Evolutionary conservation across 2,329 filamentous ascomycete species (phyloP).

Genomic region (Clonostachys rosea): DNA sequence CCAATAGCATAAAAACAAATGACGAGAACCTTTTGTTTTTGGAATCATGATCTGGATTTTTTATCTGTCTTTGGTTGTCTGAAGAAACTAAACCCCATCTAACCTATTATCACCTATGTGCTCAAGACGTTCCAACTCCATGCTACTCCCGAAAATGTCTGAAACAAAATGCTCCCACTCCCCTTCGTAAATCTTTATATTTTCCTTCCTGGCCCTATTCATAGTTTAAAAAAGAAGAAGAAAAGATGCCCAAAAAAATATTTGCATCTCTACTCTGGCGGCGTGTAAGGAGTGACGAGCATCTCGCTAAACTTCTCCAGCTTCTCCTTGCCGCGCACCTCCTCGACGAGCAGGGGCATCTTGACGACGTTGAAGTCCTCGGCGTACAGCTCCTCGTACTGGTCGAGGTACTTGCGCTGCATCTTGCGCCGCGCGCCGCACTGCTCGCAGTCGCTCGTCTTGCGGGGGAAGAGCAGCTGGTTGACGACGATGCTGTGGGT

Average conservation of each 20-base stretch:
- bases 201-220: no score
- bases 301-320: conserved; percentile 87
- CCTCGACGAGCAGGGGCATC: conserved; percentile 94
- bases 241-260: no score
- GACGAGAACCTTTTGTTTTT: no score
- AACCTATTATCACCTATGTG: neutral
- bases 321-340: conserved; percentile 92
- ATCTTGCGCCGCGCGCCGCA: conserved; percentile 93
- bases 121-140: no score
- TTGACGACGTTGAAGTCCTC: conserved; percentile 95
- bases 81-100: neutral
- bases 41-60: no score
- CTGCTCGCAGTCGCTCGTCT: conserved; percentile 84
- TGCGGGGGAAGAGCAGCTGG: conserved; percentile 89
- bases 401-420: conserved; percentile 99
- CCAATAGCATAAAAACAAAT: no score
- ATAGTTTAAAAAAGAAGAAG: no score
- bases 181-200: no score
- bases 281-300: conserved; percentile 71
- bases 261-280: conserved; percentile 41
- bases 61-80: no score
- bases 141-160: no score
- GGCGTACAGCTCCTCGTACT: conserved; percentile 97
- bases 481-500: conserved; percentile 98
- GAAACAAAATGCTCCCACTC: no score